Conservation (phyloP, 2,329 filamentous ascomycete species). For the Paecilomyces fulvus region DNA sequence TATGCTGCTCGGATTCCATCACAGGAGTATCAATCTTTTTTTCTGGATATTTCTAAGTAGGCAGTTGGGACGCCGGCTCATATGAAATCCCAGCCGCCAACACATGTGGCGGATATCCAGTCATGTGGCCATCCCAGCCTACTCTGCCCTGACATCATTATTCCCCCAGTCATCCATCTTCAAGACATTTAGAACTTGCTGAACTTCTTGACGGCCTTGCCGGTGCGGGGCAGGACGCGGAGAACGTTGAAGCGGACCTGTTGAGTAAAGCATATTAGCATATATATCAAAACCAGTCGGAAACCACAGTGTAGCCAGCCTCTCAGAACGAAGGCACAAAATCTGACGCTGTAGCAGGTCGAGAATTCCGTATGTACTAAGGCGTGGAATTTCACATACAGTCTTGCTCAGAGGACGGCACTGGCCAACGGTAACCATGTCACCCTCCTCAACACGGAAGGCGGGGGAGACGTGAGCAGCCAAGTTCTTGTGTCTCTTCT, state of each 20-base stretch:
- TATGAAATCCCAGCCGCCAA: conserved; percentile 29
- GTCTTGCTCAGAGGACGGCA: conserved; percentile 99
- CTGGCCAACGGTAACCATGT: conserved; percentile 98
- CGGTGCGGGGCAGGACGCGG: conserved; percentile 92
- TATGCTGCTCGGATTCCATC: conserved; percentile 19
- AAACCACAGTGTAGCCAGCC: neutral
- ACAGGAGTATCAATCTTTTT: conserved; percentile 29
- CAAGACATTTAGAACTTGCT: conserved; percentile 77
- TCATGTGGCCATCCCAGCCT: conserved; percentile 2
- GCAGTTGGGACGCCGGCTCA: conserved; percentile 26
- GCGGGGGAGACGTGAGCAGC: conserved; percentile 97
- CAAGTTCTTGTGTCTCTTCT: conserved; percentile 99
- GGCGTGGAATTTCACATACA: conserved; percentile 52
- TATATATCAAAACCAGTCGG: neutral
- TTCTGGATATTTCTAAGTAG: conserved; percentile 33
- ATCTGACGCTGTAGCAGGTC: neutral
- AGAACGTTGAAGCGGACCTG: conserved; percentile 99
- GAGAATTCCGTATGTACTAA: neutral
- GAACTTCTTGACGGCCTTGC: conserved; percentile 97
- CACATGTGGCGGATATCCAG: conserved; percentile 28
- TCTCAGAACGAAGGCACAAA: neutral
- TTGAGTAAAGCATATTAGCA: conserved; percentile 3
- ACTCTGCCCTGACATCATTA: conserved; percentile 16
- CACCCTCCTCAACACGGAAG: conserved; percentile 99
- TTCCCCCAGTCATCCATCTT: conserved; percentile 20